Base-by-base conservation (phyloP, 345 rosid genomes). In the Mangifera indica region DNA sequence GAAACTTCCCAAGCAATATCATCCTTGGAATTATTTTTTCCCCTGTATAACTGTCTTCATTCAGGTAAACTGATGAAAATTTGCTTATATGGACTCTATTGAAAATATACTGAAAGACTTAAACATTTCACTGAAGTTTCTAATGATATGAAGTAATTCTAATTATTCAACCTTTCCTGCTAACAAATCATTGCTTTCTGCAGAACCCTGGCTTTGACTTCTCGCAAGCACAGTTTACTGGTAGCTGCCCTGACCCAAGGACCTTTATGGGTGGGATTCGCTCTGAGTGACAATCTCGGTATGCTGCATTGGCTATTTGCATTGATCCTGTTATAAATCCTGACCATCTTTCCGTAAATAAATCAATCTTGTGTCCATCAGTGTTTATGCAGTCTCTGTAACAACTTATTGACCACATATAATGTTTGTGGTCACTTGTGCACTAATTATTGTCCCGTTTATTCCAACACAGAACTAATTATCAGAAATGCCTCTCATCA, bases 171-270 rank as follows among this genome's bases (percentile, higher is more conserved):
- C 45, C 21, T n/a, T 17, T 60, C 62, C 40, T 42, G 17, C 10
- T 60, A 13, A 49, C 66, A 60, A 49, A 20, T 7, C 34, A 59
- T 4, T 71, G 57, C 32, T 79, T 71, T 55, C 26, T 76, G 80
- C 98, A 89, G 99, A 95, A 95, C 77, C 99, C 97, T 0, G 97
- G 97, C 62, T 95, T 92, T 49, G 98, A 95, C 84, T 95, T 95
- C 84, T 95, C 99, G 12, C 98, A 92, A 77, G 98, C 97, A 74
- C 90, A 92, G 79, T 94, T 92, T 70, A 53, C 88, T 1, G 97
- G 98, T 29, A 89, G 63, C 75, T 94, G 98, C 66, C 98, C 99
- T 20, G 91, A 90, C 75, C 99, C 99, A 15, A 87, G 88, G 70
- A 92, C 93, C 70, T 94, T 92, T 79, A 81, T 94, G 97, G 98